These are phyloP conservation scores for Kwoniella shandongensis DNA, from an alignment of 768 basidiomycete species.

Conservation along the genomic window DNA sequence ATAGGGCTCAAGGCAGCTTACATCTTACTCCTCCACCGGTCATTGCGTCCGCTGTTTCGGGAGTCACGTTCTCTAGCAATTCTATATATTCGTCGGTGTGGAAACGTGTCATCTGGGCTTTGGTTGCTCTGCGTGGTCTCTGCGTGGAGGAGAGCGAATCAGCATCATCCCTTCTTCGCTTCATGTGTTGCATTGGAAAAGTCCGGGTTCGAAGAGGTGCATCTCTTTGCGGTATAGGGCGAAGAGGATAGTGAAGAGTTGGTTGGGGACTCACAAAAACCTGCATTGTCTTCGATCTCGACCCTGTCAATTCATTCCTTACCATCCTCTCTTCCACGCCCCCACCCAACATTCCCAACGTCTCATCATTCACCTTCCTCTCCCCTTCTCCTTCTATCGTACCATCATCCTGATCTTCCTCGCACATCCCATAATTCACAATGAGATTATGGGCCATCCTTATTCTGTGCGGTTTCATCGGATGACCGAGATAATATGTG, in stretches of 20 bases:
- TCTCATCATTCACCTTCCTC: constrained; percentile 23
- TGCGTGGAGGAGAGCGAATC: constrained; percentile 41
- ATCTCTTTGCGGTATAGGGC: no score
- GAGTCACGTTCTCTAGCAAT: constrained; percentile 81
- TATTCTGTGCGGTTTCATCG: constrained; percentile 96
- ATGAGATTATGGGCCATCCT: constrained; percentile 90
- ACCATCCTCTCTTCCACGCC: constrained; percentile 14
- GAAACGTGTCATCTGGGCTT: constrained; percentile 83
- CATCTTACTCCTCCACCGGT: constrained; percentile 83
- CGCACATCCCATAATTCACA: constrained; percentile 83
- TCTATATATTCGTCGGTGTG: constrained; percentile 99
- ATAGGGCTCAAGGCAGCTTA: constrained; percentile 47
- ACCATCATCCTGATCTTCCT: constrained; percentile 18
- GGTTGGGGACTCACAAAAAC: constrained; percentile 66
- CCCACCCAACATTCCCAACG: neutral
- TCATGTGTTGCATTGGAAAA: no score
- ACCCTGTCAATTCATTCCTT: constrained; percentile 22
- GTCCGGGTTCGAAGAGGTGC: no score
- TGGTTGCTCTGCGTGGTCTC: constrained; percentile 69
- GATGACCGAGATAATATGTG: constrained; percentile 83
- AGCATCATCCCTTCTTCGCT: neutral
- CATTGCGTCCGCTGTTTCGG: constrained; percentile 83
- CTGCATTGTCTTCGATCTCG: constrained; percentile 62
- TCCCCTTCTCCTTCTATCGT: constrained; percentile 22
- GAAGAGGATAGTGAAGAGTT: no score